phyloP scores from a whole-genome alignment of 768 basidiomycete genomes.

The Fomitopsis serialis region DNA sequence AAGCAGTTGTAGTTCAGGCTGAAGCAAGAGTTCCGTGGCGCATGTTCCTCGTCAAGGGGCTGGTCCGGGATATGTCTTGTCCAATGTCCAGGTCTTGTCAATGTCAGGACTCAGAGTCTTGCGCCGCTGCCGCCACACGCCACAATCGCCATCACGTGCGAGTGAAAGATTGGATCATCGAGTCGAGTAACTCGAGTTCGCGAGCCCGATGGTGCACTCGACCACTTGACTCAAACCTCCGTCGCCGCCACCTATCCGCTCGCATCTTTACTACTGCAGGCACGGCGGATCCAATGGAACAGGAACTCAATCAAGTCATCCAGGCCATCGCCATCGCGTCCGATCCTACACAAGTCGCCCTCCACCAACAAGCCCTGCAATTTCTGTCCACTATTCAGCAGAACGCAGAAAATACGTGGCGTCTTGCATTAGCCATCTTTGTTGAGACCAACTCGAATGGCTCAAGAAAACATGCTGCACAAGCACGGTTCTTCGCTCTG shows the following conservation, averaged over 20 bases:
- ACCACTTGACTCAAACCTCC: background rate
- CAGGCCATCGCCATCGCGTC: constrained; percentile 88
- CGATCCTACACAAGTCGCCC: constrained; percentile 60
- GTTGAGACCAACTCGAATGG: constrained; percentile 56
- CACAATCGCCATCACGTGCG: constrained; percentile 13
- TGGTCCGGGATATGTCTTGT: no score
- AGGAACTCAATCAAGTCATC: constrained; percentile 69
- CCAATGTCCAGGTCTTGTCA: no score
- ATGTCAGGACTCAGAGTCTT: background rate
- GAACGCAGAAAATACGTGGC: constrained; percentile 74
- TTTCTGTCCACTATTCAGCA: constrained; percentile 76
- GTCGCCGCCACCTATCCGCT: background rate
- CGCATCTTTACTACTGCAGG: background rate
- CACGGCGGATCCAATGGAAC: constrained; percentile 46
- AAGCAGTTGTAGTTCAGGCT: no score
- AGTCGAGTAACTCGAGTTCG: constrained; percentile 1
- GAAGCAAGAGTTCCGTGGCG: no score
- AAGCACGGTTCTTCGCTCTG: constrained; percentile 77
- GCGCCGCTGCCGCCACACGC: background rate
- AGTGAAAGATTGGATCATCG: constrained; percentile 20
- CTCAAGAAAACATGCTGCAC: constrained; percentile 59
- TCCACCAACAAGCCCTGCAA: constrained; percentile 84
- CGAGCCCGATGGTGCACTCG: background rate
- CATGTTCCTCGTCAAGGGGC: no score
- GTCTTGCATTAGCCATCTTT: constrained; percentile 72